A percentile compares a stretch with the other conserved stretches of the same genome.
Conservation (phyloP, 257 asterid species). For the Penstemon barbatus region DNA sequence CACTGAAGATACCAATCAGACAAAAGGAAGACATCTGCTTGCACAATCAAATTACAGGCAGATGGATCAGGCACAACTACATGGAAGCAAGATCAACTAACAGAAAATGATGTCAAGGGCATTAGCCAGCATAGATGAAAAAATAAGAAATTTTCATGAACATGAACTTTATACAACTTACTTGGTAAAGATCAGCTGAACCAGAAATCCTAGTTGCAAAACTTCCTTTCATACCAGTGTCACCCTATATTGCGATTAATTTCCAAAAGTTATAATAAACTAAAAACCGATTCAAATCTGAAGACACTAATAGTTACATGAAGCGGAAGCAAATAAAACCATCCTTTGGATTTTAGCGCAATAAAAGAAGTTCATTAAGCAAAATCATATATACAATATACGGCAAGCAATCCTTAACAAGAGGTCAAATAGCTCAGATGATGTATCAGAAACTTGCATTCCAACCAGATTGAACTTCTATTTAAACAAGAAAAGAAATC, state of each 20-base stretch:
- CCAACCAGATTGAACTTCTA: background rate
- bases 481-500: slow-evolving; percentile 2
- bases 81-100: slow-evolving; percentile 12
- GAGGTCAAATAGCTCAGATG: slow-evolving; percentile 4
- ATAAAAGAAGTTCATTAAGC: background rate
- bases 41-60: background rate
- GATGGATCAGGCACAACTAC: slow-evolving; percentile 15
- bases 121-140: slow-evolving; percentile 12
- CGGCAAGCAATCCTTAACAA: slow-evolving; percentile 1
- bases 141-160: slow-evolving; percentile 11
- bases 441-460: background rate
- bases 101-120: slow-evolving; percentile 4
- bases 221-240: slow-evolving; percentile 79
- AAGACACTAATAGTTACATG: background rate
- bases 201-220: slow-evolving; percentile 87
- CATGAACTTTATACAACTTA: slow-evolving; percentile 35
- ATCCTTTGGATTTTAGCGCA: background rate
- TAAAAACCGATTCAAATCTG: no score
- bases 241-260: slow-evolving; percentile 58
- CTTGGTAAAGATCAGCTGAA: slow-evolving; percentile 88
- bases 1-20: background rate
- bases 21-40: background rate
- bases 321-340: background rate
- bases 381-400: background rate
- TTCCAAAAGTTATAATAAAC: slow-evolving; percentile 6